Evolutionary conservation across 2,329 filamentous ascomycete genomes (phyloP), one percentile per base, ranked within the genome.

Genomic region (Colletotrichum liriopes): DNA sequence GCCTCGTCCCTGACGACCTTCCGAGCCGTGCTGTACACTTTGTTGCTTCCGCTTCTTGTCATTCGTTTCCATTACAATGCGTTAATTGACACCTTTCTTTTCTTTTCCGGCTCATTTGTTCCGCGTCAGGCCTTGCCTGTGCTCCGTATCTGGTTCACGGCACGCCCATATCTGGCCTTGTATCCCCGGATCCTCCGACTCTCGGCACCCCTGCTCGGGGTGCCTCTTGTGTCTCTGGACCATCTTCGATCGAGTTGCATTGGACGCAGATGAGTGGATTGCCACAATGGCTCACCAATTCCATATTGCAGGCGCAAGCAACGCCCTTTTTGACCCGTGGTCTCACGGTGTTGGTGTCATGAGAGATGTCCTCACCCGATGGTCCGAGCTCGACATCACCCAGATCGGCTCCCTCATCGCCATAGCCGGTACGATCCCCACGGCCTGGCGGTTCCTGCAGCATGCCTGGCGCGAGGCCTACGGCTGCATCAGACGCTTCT

Each of bases 331-430:
- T 0, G 77, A 81, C 74, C 77, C 82, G 47, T 78, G 79, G 79
- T 71, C 74, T 1, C 76, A 80, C 23, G 78, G 80, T n/a, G 37
- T 83, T 5, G 77, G 79, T 5, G 72, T 84, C 56, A 75, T 86
- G 65, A 79, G 77, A 59, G 80, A 83, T 18, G 77, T 83, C 54
- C 80, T 82, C 72, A 77, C 76, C 29, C 81, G 80, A 49, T 86
- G 84, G 84, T 80, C 82, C n/a, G 81, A 83, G 32, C 78, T 87
- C 11, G 84, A 86, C 62, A 80, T 86, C 61, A 84, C 84, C 1
- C 84, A 83, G 51, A 77, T 86, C 32, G 85, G 85, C 0, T 84
- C 84, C 5, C 75, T 85, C 12, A 80, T 86, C 47, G 84, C 85
- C 45, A 83, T 86, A 63, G 81, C 82, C 37, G 82, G 84, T 39